These are phyloP conservation scores for Trichoderma sp. DNA, from an alignment of 2,329 filamentous ascomycete genomes.

Conservation along the genomic window DNA sequence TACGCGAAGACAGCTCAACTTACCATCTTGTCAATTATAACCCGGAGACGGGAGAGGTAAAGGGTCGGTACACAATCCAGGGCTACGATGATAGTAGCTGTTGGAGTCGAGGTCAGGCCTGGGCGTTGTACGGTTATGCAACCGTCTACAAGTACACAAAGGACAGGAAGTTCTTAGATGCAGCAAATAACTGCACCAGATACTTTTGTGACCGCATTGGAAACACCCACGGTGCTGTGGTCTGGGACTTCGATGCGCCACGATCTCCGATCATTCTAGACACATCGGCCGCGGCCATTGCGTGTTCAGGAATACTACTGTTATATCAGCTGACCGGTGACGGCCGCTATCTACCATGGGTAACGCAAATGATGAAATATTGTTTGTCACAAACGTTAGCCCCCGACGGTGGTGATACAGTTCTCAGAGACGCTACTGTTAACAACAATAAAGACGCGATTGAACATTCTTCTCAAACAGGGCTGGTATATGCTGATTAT, in stretches of 20 bases:
- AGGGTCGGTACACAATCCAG: conserved; percentile 22
- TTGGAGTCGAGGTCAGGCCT: conserved; percentile 24
- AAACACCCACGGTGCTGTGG: neutral
- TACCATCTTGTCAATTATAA: conserved; percentile 24
- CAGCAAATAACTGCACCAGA: neutral
- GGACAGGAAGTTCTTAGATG: conserved; percentile 20
- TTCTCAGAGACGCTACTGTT: conserved; percentile 22
- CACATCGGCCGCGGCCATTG: conserved; percentile 19
- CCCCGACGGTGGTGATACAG: conserved; percentile 9
- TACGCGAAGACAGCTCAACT: conserved; percentile 22
- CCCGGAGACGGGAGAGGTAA: conserved; percentile 20
- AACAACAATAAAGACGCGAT: conserved; percentile 20
- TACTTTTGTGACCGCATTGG: conserved; percentile 21
- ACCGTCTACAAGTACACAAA: conserved; percentile 18
- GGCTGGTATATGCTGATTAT: conserved; percentile 24
- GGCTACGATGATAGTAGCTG: conserved; percentile 20
- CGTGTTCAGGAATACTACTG: conserved; percentile 21
- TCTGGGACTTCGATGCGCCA: conserved; percentile 26
- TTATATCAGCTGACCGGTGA: conserved; percentile 20
- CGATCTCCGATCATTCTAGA: conserved; percentile 25
- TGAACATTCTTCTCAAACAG: conserved; percentile 12
- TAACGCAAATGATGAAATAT: conserved; percentile 18
- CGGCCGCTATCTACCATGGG: conserved; percentile 19
- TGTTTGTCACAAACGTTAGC: conserved; percentile 2
- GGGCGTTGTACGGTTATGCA: conserved; percentile 23